Conservation (phyloP, 768 basidiomycete species). For the Clitopilus hobsonii region DNA sequence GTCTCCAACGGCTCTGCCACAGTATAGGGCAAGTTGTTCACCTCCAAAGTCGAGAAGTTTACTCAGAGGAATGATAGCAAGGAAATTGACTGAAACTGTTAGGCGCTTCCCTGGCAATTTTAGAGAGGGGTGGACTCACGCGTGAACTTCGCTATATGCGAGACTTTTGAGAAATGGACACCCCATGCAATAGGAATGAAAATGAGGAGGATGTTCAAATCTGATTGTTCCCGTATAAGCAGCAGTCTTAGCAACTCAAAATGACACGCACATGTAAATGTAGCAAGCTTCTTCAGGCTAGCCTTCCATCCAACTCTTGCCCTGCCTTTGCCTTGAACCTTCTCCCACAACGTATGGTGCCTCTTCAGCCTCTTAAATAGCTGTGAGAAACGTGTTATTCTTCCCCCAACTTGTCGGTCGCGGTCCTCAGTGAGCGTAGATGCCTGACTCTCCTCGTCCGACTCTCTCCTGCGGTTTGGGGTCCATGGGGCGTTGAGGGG, state of each 20-base stretch:
- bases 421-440: slow-evolving; percentile 2
- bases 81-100: slow-evolving; percentile 39
- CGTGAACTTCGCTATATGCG: slow-evolving; percentile 21
- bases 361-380: neutral
- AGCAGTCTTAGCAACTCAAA: slow-evolving; percentile 1
- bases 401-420: neutral
- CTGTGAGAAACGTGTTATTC: neutral
- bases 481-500: slow-evolving; percentile 7
- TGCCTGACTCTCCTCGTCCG: slow-evolving; percentile 14
- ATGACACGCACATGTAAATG: slow-evolving; percentile 27
- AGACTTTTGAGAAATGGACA: slow-evolving; percentile 24
- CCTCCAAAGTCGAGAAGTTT: slow-evolving; percentile 47
- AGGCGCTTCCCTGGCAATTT: slow-evolving; percentile 1
- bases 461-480: slow-evolving; percentile 3
- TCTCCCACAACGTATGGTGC: slow-evolving; percentile 15
- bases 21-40: slow-evolving; percentile 46
- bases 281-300: slow-evolving; percentile 28
- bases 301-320: slow-evolving; percentile 20
- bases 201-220: slow-evolving; percentile 35
- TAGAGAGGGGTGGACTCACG: slow-evolving; percentile 15
- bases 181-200: slow-evolving; percentile 40
- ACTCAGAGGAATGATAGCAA: slow-evolving; percentile 46
- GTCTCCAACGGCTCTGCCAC: slow-evolving; percentile 45
- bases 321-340: slow-evolving; percentile 17
- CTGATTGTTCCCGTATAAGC: slow-evolving; percentile 13